Percentiles rank a stretch among this genome's conserved stretches.
These are phyloP conservation scores for Phytophthora quininea DNA, from an alignment of 352 stramenopile species.

Conservation along the genomic window DNA sequence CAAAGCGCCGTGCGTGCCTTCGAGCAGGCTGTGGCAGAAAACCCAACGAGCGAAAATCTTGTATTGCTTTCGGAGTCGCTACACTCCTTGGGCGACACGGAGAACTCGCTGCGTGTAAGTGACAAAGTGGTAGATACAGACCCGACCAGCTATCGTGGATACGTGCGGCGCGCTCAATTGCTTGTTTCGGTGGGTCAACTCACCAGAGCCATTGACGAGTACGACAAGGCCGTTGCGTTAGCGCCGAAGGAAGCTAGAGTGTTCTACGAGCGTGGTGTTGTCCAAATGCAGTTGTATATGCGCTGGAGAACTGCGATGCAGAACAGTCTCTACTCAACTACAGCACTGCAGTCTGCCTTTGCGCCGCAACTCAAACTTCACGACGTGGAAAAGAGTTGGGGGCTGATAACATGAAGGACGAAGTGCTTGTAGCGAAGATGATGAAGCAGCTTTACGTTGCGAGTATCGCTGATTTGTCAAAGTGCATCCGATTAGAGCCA, in stretches of 20 bases:
- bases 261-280: constrained; percentile 77
- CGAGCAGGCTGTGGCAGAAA: constrained; percentile 57
- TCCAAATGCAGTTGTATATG: constrained; percentile 76
- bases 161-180: constrained; percentile 71
- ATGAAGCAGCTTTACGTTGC: constrained; percentile 59
- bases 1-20: constrained; percentile 69
- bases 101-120: constrained; percentile 77
- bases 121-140: constrained; percentile 72
- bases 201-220: constrained; percentile 58
- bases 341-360: constrained; percentile 41
- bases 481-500: constrained; percentile 65
- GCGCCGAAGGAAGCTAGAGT: constrained; percentile 65
- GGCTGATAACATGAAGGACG: constrained; percentile 54
- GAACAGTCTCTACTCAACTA: constrained; percentile 40
- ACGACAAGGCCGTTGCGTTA: constrained; percentile 64
- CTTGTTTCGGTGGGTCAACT: constrained; percentile 56
- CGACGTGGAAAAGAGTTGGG: constrained; percentile 57
- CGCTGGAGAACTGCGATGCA: constrained; percentile 63
- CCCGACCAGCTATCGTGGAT: constrained; percentile 63
- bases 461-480: constrained; percentile 66
- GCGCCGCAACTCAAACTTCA: constrained; percentile 42
- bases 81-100: constrained; percentile 80
- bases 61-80: constrained; percentile 79
- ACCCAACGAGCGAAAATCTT: constrained; percentile 77
- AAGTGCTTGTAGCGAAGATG: constrained; percentile 46